Evolutionary conservation across 768 basidiomycete genomes (phyloP).

Genomic region (Saitozyma podzolica): DNA sequence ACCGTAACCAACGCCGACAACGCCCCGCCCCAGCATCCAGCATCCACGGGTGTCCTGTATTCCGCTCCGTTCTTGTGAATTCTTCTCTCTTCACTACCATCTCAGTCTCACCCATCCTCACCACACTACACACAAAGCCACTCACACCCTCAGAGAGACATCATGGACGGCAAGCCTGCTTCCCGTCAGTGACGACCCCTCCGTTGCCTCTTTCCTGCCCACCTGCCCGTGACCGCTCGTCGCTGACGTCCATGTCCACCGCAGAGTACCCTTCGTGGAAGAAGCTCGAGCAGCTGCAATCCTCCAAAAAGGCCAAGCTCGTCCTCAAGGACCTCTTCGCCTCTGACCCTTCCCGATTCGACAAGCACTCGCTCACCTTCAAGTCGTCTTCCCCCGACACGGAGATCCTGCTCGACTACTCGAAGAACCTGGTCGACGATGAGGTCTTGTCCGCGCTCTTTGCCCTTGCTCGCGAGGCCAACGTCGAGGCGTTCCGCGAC

Average conservation of each 20-base stretch:
- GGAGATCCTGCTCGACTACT: constrained; percentile 90
- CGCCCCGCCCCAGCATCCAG: no score
- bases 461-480: constrained; percentile 77
- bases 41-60: no score
- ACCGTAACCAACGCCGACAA: no score
- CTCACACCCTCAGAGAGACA: constrained; percentile 1
- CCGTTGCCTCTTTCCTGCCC: background rate
- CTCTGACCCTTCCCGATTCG: constrained; percentile 80
- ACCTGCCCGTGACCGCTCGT: no score
- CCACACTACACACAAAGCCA: no score
- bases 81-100: no score
- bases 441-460: constrained; percentile 77
- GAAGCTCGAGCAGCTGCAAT: constrained; percentile 81
- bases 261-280: constrained; percentile 87
- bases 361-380: constrained; percentile 61
- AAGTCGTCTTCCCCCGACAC: constrained; percentile 72
- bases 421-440: constrained; percentile 90
- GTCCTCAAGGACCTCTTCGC: constrained; percentile 90
- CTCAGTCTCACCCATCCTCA: no score
- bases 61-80: no score
- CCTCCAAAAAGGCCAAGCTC: constrained; percentile 69
- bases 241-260: background rate
- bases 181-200: constrained; percentile 32
- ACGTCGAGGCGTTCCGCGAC: constrained; percentile 79
- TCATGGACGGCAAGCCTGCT: constrained; percentile 47